Evolutionary conservation across 768 basidiomycete species (phyloP).

Genomic region (Lactarius hengduanensis): DNA sequence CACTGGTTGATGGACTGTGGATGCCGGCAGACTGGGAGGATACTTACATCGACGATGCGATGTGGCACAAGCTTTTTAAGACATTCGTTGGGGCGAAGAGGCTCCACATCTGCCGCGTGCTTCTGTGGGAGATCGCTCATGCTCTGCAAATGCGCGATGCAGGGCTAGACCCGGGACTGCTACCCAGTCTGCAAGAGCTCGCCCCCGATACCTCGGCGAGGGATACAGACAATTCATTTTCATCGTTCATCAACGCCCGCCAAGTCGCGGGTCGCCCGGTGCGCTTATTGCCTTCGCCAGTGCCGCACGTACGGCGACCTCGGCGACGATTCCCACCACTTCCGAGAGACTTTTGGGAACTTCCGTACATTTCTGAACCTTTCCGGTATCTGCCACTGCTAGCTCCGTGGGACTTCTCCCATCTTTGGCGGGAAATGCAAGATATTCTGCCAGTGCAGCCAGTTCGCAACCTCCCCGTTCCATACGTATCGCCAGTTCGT

Average conservation of each 20-base stretch:
- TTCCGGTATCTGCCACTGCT: no score
- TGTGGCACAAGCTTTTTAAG: conserved; percentile 3
- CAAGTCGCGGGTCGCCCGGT: neutral
- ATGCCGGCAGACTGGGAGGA: neutral
- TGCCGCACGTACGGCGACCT: neutral
- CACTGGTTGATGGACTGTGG: neutral
- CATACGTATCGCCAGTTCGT: neutral
- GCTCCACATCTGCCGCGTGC: neutral
- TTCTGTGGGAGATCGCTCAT: neutral
- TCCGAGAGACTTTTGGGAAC: neutral
- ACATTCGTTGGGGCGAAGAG: neutral
- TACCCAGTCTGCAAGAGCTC: conserved; percentile 2
- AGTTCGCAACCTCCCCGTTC: neutral
- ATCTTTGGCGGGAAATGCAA: neutral
- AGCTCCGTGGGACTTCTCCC: no score
- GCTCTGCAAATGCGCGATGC: neutral
- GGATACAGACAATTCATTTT: neutral
- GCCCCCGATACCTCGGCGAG: neutral
- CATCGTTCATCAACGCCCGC: neutral
- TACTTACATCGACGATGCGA: neutral
- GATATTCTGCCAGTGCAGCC: neutral
- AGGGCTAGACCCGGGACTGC: neutral
- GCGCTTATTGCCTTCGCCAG: neutral
- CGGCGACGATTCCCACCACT: neutral
- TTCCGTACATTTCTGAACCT: neutral